phyloP scores from a whole-genome alignment of 495 filamentous ascomycete species.

The Aspergillus diversus region DNA sequence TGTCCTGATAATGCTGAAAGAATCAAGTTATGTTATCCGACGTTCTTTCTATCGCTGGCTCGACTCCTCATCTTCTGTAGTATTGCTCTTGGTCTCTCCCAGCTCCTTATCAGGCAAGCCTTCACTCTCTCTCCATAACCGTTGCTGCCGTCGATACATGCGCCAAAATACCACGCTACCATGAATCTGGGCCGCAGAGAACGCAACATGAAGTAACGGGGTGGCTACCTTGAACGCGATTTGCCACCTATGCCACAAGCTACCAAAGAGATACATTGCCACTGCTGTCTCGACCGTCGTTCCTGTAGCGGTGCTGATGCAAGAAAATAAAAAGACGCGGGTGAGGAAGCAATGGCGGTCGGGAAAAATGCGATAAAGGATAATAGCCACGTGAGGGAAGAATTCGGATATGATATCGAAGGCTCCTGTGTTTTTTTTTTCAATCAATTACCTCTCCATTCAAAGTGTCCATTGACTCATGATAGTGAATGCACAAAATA shows the following conservation, averaged over 20 bases:
- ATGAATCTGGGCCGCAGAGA: constrained; percentile 49
- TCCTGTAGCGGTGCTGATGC: constrained; percentile 44
- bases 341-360: constrained; percentile 43
- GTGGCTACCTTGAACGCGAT: constrained; percentile 54
- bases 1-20: too few relatives aligned
- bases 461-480: background rate
- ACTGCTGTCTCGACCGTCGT: constrained; percentile 50
- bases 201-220: constrained; percentile 49
- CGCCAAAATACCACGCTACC: constrained; percentile 48
- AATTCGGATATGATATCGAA: constrained; percentile 56
- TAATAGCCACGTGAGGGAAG: constrained; percentile 53
- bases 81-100: background rate
- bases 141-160: constrained; percentile 43
- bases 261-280: constrained; percentile 53
- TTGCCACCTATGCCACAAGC: constrained; percentile 49
- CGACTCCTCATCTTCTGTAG: background rate
- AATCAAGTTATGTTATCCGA: too few relatives aligned
- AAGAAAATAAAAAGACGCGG: constrained; percentile 44
- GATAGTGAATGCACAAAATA: background rate
- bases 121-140: constrained; percentile 24
- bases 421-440: constrained; percentile 36
- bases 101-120: background rate
- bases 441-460: too few relatives aligned
- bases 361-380: constrained; percentile 51
- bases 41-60: background rate